Evolutionary conservation across 2,329 filamentous ascomycete species (phyloP).

Genomic region (Talaromyces sp.): DNA sequence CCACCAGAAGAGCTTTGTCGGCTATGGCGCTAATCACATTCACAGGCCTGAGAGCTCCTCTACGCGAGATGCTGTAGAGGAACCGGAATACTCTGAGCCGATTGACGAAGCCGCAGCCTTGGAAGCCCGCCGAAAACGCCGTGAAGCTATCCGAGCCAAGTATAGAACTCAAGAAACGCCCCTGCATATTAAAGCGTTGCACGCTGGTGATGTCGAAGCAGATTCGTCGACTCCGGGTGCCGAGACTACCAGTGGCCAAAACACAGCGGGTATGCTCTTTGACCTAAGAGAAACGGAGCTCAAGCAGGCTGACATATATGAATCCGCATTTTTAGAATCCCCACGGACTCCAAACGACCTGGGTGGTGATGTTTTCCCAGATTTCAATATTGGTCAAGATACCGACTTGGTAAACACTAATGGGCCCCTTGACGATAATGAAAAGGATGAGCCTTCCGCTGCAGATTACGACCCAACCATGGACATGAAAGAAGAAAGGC

Average conservation of each 20-base stretch:
- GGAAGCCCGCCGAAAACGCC: conserved; percentile 79
- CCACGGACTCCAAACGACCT: conserved; percentile 52
- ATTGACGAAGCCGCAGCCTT: conserved; percentile 81
- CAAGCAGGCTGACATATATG: conserved; percentile 9
- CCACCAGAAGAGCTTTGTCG: neutral
- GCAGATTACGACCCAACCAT: conserved; percentile 88
- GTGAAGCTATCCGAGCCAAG: conserved; percentile 84
- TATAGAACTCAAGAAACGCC: conserved; percentile 71
- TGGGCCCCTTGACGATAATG: conserved; percentile 44
- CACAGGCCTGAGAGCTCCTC: conserved; percentile 21
- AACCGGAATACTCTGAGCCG: conserved; percentile 56
- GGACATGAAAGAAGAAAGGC: conserved; percentile 83
- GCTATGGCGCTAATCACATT: conserved; percentile 13
- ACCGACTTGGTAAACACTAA: conserved; percentile 65
- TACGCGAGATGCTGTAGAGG: conserved; percentile 25
- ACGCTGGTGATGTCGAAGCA: conserved; percentile 60
- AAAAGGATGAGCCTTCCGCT: conserved; percentile 79
- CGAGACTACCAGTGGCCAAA: conserved; percentile 43
- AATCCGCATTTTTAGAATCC: conserved; percentile 22
- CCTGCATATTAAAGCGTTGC: conserved; percentile 73
- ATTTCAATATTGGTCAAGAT: conserved; percentile 67
- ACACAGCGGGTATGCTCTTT: conserved; percentile 43
- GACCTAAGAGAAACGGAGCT: neutral
- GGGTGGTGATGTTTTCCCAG: conserved; percentile 57
- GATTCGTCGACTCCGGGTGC: conserved; percentile 56